Percentiles rank a stretch among this genome's conserved stretches.
phyloP scores from a whole-genome alignment of 148 eudicot genomes.

The Suaeda aralocaspica region DNA sequence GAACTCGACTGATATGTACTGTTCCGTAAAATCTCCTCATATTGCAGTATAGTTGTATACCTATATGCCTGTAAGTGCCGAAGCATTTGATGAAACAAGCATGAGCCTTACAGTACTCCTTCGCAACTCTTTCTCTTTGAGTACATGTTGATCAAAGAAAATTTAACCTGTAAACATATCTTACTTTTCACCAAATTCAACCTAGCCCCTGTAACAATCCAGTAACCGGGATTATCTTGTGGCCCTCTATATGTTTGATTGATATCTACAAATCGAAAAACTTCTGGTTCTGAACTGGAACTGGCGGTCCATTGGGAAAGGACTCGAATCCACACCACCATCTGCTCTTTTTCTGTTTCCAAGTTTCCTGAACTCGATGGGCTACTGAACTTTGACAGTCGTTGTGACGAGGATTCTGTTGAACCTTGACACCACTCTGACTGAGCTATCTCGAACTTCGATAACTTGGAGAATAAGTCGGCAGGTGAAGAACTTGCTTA shows the following conservation, averaged over 20 bases:
- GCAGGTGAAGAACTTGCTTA: conserved; percentile 56
- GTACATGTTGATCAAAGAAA: conserved; percentile 50
- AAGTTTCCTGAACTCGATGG: conserved; percentile 35
- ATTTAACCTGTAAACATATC: conserved; percentile 60
- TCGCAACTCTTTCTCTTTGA: neutral
- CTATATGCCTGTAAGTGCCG: no score
- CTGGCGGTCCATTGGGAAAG: conserved; percentile 72
- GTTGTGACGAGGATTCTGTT: conserved; percentile 37
- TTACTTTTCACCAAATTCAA: conserved; percentile 54
- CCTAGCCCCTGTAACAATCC: conserved; percentile 81
- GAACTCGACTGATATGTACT: no score
- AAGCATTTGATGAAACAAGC: neutral
- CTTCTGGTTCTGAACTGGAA: conserved; percentile 51
- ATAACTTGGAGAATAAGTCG: conserved; percentile 56
- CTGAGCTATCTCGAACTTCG: conserved; percentile 32
- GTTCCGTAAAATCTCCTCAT: no score
- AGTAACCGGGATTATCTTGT: conserved; percentile 67
- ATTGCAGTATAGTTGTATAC: no score
- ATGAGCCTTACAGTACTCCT: neutral
- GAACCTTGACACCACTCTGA: conserved; percentile 56
- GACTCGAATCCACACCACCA: conserved; percentile 65
- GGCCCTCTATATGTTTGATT: conserved; percentile 61
- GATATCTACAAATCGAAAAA: conserved; percentile 56
- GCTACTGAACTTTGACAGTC: conserved; percentile 38
- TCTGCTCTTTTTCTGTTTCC: conserved; percentile 36